phyloP scores from a whole-genome alignment of 768 basidiomycete species.

The Lentinula boryana region DNA sequence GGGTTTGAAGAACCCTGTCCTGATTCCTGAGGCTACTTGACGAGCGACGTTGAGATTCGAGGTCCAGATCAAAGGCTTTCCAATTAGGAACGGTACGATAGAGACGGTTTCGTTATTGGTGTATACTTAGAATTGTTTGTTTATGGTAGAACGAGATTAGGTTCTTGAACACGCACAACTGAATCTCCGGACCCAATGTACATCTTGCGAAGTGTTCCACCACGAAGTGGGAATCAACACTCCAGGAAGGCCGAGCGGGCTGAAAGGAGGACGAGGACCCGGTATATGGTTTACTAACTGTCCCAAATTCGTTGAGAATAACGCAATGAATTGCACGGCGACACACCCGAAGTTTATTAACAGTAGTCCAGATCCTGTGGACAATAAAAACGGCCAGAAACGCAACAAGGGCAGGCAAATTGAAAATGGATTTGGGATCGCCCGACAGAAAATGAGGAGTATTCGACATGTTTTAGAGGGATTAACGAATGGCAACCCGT shows the following conservation, averaged over 20 bases:
- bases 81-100: conserved; percentile 31
- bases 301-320: neutral
- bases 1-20: conserved; percentile 35
- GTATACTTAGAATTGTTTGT: conserved; percentile 22
- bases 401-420: neutral
- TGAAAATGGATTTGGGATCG: neutral
- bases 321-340: neutral
- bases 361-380: neutral
- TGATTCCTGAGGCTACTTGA: conserved; percentile 34
- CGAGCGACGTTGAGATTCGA: conserved; percentile 41
- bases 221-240: conserved; percentile 29
- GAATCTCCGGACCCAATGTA: conserved; percentile 30
- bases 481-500: no score
- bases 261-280: conserved; percentile 34
- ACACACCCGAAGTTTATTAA: neutral
- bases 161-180: conserved; percentile 19
- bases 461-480: no score
- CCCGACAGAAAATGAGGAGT: neutral
- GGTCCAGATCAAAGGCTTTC: conserved; percentile 31
- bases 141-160: neutral
- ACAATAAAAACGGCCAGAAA: neutral
- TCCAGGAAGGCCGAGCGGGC: conserved; percentile 32
- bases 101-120: conserved; percentile 34
- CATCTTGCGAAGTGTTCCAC: conserved; percentile 36
- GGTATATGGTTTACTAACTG: conserved; percentile 32